Base-by-base conservation (phyloP, 176 grass and related monocot species). In the Musa itinerans region DNA sequence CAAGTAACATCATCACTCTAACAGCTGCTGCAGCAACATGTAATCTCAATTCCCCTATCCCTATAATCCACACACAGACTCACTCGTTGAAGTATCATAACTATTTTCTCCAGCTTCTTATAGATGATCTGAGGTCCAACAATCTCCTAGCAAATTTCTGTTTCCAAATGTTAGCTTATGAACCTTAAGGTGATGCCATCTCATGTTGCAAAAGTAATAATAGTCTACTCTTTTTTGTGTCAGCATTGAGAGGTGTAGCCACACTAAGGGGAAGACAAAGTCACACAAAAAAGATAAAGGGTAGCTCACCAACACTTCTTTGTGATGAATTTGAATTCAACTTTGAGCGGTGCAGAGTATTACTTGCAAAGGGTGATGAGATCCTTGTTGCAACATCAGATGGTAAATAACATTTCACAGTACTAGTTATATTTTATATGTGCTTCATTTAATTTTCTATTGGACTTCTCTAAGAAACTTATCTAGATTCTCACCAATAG, bases 11-110 rank as follows among this genome's bases (percentile, higher is more conserved):
- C 71, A 83, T 99, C 74, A 99, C 95, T 58, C 90, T 99, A 82
- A 94, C 95, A 29, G 95, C 95, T 14, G 95, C 88, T 53, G 90
- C 95, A 56, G 90, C 90, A 62, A 94, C 95, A 20, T 91, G 95
- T 99, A 91, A 14, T 2, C 34, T 19, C n/a, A 63, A 24, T 64
- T 50, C 21, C 11, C 56, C 6, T 78, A 29, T 22, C 11, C 17
- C 15, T 66, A 66, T 26, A 24, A 26, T 27, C 24, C 64, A 61
- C n/a, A 17, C 1, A 4, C 0, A n/a, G n/a, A 57, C 16, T 57
- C 13, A 2, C 12, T 57, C 54, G 2, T 13, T 13, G 16, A 13
- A 57, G 11, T 61, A 61, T 19, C 57, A 61, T 61, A 43, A 43
- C 34, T 43, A 6, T 43, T 43, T 16, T 61, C 57, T n/a, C 15